Base-by-base conservation (phyloP, 176 grass and related monocot species). In the Themeda triandra region DNA sequence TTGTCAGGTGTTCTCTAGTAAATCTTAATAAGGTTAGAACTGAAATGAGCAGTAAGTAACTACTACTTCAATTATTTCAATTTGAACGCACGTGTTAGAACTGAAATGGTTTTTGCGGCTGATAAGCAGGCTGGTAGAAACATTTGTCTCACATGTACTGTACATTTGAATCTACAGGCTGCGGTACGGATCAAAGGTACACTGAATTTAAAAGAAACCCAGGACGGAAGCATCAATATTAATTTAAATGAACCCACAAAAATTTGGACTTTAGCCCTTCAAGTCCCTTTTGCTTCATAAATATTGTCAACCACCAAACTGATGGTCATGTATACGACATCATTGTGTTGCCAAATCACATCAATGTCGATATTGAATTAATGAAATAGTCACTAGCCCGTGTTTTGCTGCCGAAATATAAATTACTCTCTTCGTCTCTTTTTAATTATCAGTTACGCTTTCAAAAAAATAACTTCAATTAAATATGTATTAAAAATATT, bases 301-400 rank as follows among this genome's bases (percentile, higher is more conserved):
- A 85, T 85, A 69, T 17, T 58, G 63, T 68, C 73, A 85, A 51
- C 83, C 8, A 69, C 83, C 63, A 58, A 69, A 69, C 63, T 53
- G 83, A 69, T 58, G 45, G 44, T 77, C 72, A 69, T 67, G 58
- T 15, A 27, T 21, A 67, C 76, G 14, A 25, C 29, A 13, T 30
- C 59, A 5, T 63, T n/a, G 71, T 76, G 72, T 67, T 84, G 72
- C 72, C n/a, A 76, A 49, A 76, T 84, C 42, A 35, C 71, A 48
- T 83, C 23, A 76, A 21, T 42, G 64, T 51, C 28, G 9, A 33
- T 66, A 28, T 8, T 66, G 71, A 31, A 75, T 74, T 64, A 49
- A 58, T 70, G 24, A 33, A 83, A 83, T 64, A 72, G 69, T 45
- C 40, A 72, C 33, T 33, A 27, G 6, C 11, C 25, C 28, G 2